Conservation (phyloP, 2,329 filamentous ascomycete species). For the Dactylellina haptotyla region DNA sequence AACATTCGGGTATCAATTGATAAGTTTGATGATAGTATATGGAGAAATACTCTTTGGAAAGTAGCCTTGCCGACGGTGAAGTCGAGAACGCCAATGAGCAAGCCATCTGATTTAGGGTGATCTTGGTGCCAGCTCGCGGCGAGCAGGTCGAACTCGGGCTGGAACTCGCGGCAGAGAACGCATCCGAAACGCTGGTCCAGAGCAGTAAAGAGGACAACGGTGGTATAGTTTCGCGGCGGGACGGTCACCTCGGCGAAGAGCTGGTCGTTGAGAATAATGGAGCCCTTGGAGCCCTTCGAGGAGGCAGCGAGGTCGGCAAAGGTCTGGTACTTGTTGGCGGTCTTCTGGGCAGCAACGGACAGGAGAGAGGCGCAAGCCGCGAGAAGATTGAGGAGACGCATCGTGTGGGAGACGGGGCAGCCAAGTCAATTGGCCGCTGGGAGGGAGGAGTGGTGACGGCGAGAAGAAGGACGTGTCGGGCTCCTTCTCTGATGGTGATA, state of each 20-base stretch:
- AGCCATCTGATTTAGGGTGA: slow-evolving; percentile 76
- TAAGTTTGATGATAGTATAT: slow-evolving; percentile 43
- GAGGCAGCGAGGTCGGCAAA: slow-evolving; percentile 47
- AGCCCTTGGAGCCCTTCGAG: slow-evolving; percentile 55
- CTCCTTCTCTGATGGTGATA: neutral
- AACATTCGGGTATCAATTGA: slow-evolving; percentile 31
- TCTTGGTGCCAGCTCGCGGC: slow-evolving; percentile 87
- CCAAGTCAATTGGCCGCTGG: slow-evolving; percentile 49
- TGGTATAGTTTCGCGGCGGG: slow-evolving; percentile 82
- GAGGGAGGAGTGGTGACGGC: slow-evolving; percentile 13
- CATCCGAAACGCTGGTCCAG: slow-evolving; percentile 85
- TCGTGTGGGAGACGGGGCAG: slow-evolving; percentile 19
- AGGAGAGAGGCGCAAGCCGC: slow-evolving; percentile 44
- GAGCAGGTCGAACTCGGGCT: slow-evolving; percentile 91
- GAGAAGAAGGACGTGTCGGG: slow-evolving; percentile 45
- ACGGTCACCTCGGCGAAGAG: slow-evolving; percentile 79
- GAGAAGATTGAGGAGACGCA: slow-evolving; percentile 46
- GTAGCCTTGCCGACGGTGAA: slow-evolving; percentile 83
- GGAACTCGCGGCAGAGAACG: slow-evolving; percentile 85
- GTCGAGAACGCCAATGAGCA: slow-evolving; percentile 86
- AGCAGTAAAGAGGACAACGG: slow-evolving; percentile 85
- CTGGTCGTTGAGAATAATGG: slow-evolving; percentile 74
- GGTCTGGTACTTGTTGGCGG: slow-evolving; percentile 54
- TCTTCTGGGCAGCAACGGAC: slow-evolving; percentile 47
- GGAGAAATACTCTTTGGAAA: slow-evolving; percentile 71